Evolutionary conservation across 805 yeast species (phyloP), one percentile per base, ranked within the genome.

Genomic region (Kodamaea nitidulidarum): DNA sequence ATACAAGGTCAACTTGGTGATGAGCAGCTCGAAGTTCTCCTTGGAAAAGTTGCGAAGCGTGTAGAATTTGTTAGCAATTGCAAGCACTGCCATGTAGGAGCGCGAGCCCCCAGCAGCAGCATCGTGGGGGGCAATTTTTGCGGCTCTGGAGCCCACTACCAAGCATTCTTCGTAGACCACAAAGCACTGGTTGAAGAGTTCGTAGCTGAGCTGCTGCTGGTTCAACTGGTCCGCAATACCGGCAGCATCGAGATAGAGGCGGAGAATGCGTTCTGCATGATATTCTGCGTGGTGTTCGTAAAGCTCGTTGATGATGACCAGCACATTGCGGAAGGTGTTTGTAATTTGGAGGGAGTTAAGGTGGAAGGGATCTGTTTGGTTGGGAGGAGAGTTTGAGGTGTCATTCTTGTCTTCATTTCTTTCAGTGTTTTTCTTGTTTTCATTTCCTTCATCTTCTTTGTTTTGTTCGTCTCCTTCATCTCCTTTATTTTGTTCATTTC

Each of bases 181-280:
- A 56, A 90, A 86, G 3, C 95, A 83, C 58, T 88, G 95, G 26
- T 86, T 90, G 59, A 83, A 87, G 53, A 88, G 80, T 62, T 93
- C 98, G 61, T 86, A 86, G 11, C 91, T 70, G 21, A 88, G 79
- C 43, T 84, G 88, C 42, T 80, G 82, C 27, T 80, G 66, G 12
- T 72, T 66, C 18, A 83, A 67, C 58, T 85, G 91, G 56, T 93
- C 96, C 0, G 97, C 91, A 2, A 86, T 60, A 11, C 77, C 64
- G 0, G 95, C 96, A 27, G 82, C 73, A 36, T 78, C 70, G 39
- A 87, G 65, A 54, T 84, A 76, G 30, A 81, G 54, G 51, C 75
- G 66, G 42, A 84, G 47, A 49, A 69, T 58, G 12, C 60, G 47
- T 30, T 61, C 65, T 3, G 67, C 57, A 28, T 55, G 52, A 39